These are phyloP conservation scores for Fraxinus angustifolia DNA, from an alignment of 305 asterid genomes.

Conservation along the genomic window DNA sequence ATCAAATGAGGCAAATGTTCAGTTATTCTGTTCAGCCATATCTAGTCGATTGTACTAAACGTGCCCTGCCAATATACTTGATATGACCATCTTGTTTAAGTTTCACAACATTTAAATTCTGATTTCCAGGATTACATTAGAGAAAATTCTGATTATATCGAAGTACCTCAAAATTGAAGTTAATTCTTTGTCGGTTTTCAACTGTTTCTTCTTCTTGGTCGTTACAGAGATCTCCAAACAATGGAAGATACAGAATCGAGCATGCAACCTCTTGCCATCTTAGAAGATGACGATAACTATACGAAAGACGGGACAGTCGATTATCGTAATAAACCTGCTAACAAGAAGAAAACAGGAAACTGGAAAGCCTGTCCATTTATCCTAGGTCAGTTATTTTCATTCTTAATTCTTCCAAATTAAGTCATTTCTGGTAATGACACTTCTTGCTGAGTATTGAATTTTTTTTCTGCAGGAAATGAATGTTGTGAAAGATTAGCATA, in stretches of 20 bases:
- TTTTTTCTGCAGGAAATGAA: slow-evolving; percentile 50
- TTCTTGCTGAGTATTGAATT: background rate
- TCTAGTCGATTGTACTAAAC: background rate
- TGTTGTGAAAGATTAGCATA: slow-evolving; percentile 87
- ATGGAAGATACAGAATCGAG: background rate
- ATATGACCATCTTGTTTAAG: background rate
- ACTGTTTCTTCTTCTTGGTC: background rate
- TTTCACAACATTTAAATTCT: background rate
- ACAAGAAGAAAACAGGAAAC: slow-evolving; percentile 51
- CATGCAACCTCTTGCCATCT: slow-evolving; percentile 16
- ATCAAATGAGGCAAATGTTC: background rate
- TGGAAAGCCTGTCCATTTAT: slow-evolving; percentile 77
- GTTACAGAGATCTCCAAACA: background rate
- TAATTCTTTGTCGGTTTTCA: background rate
- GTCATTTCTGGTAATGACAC: background rate
- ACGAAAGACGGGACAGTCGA: slow-evolving; percentile 58
- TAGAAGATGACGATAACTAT: slow-evolving; percentile 30
- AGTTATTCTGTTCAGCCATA: background rate
- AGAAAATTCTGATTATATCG: background rate
- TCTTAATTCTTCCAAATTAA: background rate
- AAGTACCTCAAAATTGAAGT: background rate
- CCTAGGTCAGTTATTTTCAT: slow-evolving; percentile 36
- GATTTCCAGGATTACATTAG: background rate
- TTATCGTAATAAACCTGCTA: slow-evolving; percentile 51
- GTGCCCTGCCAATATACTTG: background rate